A percentile compares a stretch with the other conserved stretches of the same genome.
Conservation (phyloP, 306 rosid species). For the Astragalus membranaceus region DNA sequence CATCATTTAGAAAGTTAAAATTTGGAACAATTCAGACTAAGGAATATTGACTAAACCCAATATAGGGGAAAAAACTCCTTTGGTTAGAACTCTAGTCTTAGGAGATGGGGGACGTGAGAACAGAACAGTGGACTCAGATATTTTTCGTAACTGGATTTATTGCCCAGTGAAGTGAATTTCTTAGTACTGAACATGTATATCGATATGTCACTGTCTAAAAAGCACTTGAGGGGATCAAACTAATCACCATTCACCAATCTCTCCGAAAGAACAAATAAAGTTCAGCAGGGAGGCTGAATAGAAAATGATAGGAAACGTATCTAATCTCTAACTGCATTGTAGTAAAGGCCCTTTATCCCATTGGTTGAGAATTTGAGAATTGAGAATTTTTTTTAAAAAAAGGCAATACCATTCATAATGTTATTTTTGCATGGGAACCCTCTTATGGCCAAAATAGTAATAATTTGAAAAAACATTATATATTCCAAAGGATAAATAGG, state of each 20-base stretch:
- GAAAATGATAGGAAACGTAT: constrained; percentile 16
- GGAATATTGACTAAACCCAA: constrained; percentile 18
- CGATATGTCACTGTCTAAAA: neutral
- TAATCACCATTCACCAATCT: neutral
- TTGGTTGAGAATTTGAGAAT: no score
- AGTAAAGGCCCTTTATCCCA: neutral
- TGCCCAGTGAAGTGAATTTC: neutral
- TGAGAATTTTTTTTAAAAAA: no score
- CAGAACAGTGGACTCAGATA: neutral
- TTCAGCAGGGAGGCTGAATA: neutral
- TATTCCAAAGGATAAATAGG: neutral
- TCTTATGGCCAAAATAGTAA: neutral
- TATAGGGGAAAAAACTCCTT: neutral
- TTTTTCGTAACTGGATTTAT: neutral
- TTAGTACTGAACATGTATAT: constrained; percentile 2
- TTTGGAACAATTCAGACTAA: neutral
- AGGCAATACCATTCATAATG: neutral
- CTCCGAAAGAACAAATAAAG: neutral
- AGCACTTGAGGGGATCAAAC: neutral
- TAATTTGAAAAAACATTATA: neutral
- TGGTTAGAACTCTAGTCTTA: neutral
- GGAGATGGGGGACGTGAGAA: neutral
- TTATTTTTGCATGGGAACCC: neutral
- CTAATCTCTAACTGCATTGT: constrained; percentile 15
- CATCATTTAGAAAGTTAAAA: neutral